phyloP scores from a whole-genome alignment of 495 filamentous ascomycete species.

The Collariella sp. region DNA sequence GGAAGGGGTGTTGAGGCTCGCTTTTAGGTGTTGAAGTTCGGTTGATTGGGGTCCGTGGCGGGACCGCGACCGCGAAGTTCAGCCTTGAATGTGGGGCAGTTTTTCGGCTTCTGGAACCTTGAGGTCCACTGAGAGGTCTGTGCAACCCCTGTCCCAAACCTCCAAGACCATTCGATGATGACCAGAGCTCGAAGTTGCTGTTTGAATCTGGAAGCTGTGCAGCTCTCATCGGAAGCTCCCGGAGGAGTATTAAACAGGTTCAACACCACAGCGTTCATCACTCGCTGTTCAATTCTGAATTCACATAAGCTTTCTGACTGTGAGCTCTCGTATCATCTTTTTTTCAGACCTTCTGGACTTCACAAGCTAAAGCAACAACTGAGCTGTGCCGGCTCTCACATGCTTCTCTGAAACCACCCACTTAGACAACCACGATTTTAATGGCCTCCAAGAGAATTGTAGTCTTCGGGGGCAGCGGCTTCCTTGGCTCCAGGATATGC shows the following conservation, averaged over 20 bases:
- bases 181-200: background rate
- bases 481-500: conserved; percentile 88
- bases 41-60: background rate
- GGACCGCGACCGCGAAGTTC: background rate
- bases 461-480: conserved; percentile 92
- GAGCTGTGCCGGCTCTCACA: background rate
- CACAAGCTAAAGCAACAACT: background rate
- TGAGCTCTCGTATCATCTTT: too few species aligned
- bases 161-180: background rate
- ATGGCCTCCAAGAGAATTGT: conserved; percentile 59
- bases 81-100: conserved; percentile 19
- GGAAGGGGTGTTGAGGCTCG: background rate
- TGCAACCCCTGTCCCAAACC: conserved; percentile 17
- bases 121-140: background rate
- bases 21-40: background rate
- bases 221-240: background rate
- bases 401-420: background rate
- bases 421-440: background rate
- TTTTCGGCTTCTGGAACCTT: background rate
- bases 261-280: too few species aligned
- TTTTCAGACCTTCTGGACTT: too few species aligned
- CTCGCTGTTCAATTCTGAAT: too few species aligned
- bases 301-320: too few species aligned
- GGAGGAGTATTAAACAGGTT: background rate
- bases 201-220: too few species aligned